phyloP scores from a whole-genome alignment of 2,329 filamentous ascomycete species.

The Fusarium torulosum region DNA sequence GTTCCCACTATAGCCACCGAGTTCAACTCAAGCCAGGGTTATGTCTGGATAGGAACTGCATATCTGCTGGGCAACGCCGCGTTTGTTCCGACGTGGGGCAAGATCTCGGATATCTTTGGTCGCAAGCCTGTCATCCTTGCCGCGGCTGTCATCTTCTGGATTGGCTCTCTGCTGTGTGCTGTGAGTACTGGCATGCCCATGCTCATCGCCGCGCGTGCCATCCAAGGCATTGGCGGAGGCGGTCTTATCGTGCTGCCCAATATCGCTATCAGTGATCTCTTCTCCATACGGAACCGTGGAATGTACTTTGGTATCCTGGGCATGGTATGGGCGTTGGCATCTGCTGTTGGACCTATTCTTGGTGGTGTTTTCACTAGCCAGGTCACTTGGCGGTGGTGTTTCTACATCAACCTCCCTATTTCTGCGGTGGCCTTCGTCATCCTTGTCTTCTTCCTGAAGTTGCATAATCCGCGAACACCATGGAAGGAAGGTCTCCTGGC shows the following conservation, averaged over 20 bases:
- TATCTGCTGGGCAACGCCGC: slow-evolving; percentile 78
- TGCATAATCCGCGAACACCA: slow-evolving; percentile 76
- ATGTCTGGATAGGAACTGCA: slow-evolving; percentile 82
- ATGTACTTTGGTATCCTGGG: slow-evolving; percentile 66
- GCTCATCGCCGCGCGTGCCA: slow-evolving; percentile 66
- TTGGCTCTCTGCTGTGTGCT: slow-evolving; percentile 67
- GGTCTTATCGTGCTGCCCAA: slow-evolving; percentile 71
- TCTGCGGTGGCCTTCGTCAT: slow-evolving; percentile 61
- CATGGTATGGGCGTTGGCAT: slow-evolving; percentile 74
- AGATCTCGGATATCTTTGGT: slow-evolving; percentile 69
- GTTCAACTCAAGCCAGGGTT: slow-evolving; percentile 75
- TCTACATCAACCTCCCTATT: slow-evolving; percentile 72
- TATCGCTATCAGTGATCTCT: slow-evolving; percentile 68
- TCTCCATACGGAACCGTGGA: slow-evolving; percentile 64
- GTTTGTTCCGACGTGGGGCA: slow-evolving; percentile 77
- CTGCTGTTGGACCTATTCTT: slow-evolving; percentile 73
- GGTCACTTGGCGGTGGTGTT: slow-evolving; percentile 77
- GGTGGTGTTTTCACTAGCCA: slow-evolving; percentile 76
- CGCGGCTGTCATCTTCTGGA: slow-evolving; percentile 65
- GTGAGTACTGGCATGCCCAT: slow-evolving; percentile 63
- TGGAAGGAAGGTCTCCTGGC: slow-evolving; percentile 72
- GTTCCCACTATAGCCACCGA: slow-evolving; percentile 74
- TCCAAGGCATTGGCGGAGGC: slow-evolving; percentile 69
- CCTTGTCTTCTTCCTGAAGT: slow-evolving; percentile 72
- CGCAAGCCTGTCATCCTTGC: slow-evolving; percentile 66